These are phyloP conservation scores for Diaporthe aspalathi DNA, from an alignment of 2,329 filamentous ascomycete genomes.

Conservation along the genomic window DNA sequence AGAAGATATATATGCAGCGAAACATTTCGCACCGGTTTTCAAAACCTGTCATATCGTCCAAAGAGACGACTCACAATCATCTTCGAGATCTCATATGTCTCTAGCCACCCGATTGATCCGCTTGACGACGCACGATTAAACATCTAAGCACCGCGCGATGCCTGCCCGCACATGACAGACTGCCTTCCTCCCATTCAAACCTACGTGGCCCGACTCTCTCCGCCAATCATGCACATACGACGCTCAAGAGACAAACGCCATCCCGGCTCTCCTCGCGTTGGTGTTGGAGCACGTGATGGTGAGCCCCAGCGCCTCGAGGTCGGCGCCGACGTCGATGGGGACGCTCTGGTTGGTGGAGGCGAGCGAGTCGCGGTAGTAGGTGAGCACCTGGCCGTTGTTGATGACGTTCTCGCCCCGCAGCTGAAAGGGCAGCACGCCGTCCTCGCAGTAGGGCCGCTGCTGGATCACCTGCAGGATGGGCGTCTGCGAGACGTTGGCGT, in stretches of 20 bases:
- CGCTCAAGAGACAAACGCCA: background rate
- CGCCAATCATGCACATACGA: background rate
- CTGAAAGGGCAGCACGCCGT: conserved; percentile 65
- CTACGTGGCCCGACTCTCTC: too few species aligned
- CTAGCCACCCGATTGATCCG: background rate
- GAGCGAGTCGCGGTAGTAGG: conserved; percentile 68
- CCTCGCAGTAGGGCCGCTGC: conserved; percentile 62
- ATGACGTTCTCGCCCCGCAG: conserved; percentile 64
- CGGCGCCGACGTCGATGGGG: conserved; percentile 61
- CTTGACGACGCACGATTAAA: background rate
- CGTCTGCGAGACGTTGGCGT: conserved; percentile 63
- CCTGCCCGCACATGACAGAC: background rate
- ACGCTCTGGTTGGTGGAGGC: conserved; percentile 62
- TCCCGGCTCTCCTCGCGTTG: background rate
- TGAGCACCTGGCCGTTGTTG: conserved; percentile 62
- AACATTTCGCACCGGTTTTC: background rate
- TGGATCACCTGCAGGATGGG: conserved; percentile 58
- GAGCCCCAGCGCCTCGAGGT: conserved; percentile 47
- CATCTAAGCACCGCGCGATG: conserved; percentile 12
- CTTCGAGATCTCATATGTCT: background rate
- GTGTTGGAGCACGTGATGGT: conserved; percentile 34
- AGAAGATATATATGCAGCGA: conserved; percentile 18
- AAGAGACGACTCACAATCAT: background rate
- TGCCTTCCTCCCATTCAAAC: background rate
- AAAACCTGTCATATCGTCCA: conserved; percentile 17